Evolutionary conservation across 2,329 filamentous ascomycete genomes (phyloP).

Genomic region (Diaporthe sp.): DNA sequence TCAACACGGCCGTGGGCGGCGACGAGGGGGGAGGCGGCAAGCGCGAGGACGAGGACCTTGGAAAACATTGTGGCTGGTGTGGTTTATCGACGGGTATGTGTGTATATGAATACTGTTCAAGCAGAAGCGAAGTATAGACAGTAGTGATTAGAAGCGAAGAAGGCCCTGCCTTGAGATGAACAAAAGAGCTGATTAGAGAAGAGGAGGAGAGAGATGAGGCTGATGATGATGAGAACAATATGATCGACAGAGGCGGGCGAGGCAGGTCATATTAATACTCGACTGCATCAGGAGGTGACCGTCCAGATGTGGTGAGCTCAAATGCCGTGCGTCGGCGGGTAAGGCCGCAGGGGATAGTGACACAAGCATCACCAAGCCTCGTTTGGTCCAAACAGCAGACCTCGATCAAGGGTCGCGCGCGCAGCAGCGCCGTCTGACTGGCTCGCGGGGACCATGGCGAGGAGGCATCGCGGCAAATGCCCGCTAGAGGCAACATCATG

Average conservation of each 20-base stretch:
- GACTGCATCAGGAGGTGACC: background rate
- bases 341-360: background rate
- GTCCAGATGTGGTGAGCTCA: background rate
- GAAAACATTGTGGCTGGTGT: slow-evolving; percentile 46
- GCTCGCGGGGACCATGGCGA: background rate
- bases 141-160: slow-evolving; percentile 35
- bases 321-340: background rate
- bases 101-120: no score
- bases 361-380: slow-evolving; percentile 26
- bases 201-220: slow-evolving; percentile 3
- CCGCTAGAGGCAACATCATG: background rate
- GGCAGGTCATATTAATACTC: slow-evolving; percentile 33
- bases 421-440: background rate
- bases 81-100: background rate
- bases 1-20: slow-evolving; percentile 52
- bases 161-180: slow-evolving; percentile 40
- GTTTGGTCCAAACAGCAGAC: background rate
- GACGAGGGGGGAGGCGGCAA: slow-evolving; percentile 48
- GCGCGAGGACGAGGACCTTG: slow-evolving; percentile 47
- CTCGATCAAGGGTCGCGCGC: background rate
- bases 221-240: slow-evolving; percentile 12
- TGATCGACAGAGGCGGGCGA: background rate
- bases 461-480: background rate
- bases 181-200: slow-evolving; percentile 24
- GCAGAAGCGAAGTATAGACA: background rate